A percentile compares a stretch with the other conserved stretches of the same genome.
Evolutionary conservation across 2,329 filamentous ascomycete genomes (phyloP).

Genomic region (Alternaria sp.): DNA sequence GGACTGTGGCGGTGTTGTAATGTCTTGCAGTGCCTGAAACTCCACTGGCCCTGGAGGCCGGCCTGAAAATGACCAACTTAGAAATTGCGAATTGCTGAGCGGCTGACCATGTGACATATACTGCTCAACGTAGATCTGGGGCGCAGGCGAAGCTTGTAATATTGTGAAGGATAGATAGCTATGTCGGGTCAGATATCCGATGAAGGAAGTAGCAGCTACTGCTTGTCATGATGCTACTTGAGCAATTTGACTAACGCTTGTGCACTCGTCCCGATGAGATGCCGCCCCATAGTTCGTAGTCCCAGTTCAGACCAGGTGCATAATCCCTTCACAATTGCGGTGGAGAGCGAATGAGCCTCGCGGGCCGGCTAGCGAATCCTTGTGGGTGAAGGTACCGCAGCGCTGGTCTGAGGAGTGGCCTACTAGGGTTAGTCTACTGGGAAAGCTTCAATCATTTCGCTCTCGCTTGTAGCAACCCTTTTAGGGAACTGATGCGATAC

Average conservation of each 20-base stretch:
- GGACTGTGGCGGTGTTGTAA: conserved; percentile 49
- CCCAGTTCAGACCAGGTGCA: conserved; percentile 44
- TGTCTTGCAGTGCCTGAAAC: conserved; percentile 46
- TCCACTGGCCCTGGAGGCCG: conserved; percentile 40
- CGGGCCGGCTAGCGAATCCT: conserved; percentile 39
- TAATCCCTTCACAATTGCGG: conserved; percentile 48
- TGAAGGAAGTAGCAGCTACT: conserved; percentile 31
- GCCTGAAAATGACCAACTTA: conserved; percentile 42
- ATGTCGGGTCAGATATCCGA: conserved; percentile 29
- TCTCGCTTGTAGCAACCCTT: conserved; percentile 25
- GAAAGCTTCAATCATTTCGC: conserved; percentile 30
- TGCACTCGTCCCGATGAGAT: conserved; percentile 37
- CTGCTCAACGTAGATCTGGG: conserved; percentile 36
- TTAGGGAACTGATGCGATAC: conserved; percentile 26
- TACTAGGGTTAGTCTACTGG: conserved; percentile 35
- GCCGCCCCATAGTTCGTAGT: conserved; percentile 34
- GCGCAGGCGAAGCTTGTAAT: conserved; percentile 44
- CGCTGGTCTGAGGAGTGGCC: conserved; percentile 37
- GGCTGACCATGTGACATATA: conserved; percentile 23
- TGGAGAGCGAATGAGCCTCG: conserved; percentile 49
- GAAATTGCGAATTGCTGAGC: conserved; percentile 29
- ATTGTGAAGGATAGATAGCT: conserved; percentile 33
- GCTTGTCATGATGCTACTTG: conserved; percentile 27
- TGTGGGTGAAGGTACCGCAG: conserved; percentile 42
- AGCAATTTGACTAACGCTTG: conserved; percentile 37